These are phyloP conservation scores for Saccharomyces uvarum DNA, from an alignment of 1,139 yeast species.

Conservation along the genomic window DNA sequence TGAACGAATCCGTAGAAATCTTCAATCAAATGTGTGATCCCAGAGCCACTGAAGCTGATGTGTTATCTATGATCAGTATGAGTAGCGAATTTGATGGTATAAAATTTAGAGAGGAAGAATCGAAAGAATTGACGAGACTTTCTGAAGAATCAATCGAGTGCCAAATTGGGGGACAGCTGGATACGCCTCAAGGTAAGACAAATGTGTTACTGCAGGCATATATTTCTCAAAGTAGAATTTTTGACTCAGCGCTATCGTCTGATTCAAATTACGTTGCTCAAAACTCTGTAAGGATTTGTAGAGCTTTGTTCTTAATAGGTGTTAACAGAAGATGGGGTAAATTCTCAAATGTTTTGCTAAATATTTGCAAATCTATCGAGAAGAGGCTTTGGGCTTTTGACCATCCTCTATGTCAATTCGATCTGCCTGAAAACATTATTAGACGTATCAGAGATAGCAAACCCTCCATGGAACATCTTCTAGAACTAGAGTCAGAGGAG, in stretches of 20 bases:
- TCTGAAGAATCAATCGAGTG: slow-evolving; percentile 62
- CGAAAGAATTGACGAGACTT: slow-evolving; percentile 57
- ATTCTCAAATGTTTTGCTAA: slow-evolving; percentile 63
- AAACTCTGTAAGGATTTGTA: slow-evolving; percentile 83
- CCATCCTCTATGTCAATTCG: slow-evolving; percentile 86
- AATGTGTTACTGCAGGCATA: slow-evolving; percentile 81
- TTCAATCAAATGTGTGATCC: slow-evolving; percentile 83
- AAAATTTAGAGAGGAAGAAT: slow-evolving; percentile 82
- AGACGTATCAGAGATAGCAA: slow-evolving; percentile 56
- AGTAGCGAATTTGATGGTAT: slow-evolving; percentile 91
- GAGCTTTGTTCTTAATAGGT: slow-evolving; percentile 83
- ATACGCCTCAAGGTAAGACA: slow-evolving; percentile 77
- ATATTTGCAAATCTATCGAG: slow-evolving; percentile 81
- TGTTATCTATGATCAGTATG: slow-evolving; percentile 81
- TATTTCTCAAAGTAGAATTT: slow-evolving; percentile 65
- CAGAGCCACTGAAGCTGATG: slow-evolving; percentile 85
- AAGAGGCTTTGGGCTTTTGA: slow-evolving; percentile 81
- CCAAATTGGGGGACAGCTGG: slow-evolving; percentile 73
- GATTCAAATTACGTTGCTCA: slow-evolving; percentile 94
- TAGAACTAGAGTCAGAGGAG: slow-evolving; percentile 70
- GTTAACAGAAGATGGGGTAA: slow-evolving; percentile 85
- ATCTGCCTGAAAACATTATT: slow-evolving; percentile 59
- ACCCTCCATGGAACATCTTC: slow-evolving; percentile 60
- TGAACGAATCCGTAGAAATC: slow-evolving; percentile 79
- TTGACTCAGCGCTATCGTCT: slow-evolving; percentile 74